phyloP scores from a whole-genome alignment of 2,329 filamentous ascomycete species.

The Cordyceps tenuipes region DNA sequence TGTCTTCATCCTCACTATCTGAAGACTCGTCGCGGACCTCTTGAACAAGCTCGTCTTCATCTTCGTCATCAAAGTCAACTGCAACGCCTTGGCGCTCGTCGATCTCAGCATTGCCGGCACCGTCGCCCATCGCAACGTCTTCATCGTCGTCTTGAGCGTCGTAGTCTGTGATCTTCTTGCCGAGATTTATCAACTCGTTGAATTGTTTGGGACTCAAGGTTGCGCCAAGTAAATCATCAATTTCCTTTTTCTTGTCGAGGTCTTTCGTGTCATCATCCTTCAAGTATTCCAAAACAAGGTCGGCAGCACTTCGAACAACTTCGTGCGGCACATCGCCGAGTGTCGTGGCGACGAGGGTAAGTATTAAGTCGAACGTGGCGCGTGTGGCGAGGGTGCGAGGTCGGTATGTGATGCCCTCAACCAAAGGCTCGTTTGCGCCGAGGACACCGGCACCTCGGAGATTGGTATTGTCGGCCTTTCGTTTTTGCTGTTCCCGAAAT shows the following conservation, averaged over 20 bases:
- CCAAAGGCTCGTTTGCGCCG: constrained; percentile 73
- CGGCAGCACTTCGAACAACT: constrained; percentile 86
- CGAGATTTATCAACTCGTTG: constrained; percentile 90
- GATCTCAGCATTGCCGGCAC: constrained; percentile 61
- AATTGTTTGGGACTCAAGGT: constrained; percentile 82
- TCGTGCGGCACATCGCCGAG: constrained; percentile 91
- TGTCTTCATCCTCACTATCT: constrained; percentile 65
- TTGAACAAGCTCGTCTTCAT: constrained; percentile 65
- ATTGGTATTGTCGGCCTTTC: constrained; percentile 64
- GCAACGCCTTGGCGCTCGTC: constrained; percentile 95
- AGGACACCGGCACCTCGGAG: constrained; percentile 68
- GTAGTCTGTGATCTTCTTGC: constrained; percentile 99
- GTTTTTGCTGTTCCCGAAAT: constrained; percentile 76
- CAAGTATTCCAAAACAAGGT: constrained; percentile 80
- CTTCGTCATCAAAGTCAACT: constrained; percentile 89
- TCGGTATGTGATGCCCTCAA: constrained; percentile 87
- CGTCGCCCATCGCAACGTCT: constrained; percentile 62
- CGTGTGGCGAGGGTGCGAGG: constrained; percentile 86
- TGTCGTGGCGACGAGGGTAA: constrained; percentile 79
- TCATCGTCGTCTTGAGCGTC: constrained; percentile 95
- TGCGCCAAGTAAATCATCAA: constrained; percentile 85
- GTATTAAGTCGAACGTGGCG: constrained; percentile 87
- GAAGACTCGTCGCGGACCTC: constrained; percentile 85
- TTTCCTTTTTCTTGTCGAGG: constrained; percentile 95
- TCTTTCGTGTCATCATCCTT: constrained; percentile 97